Conservation (phyloP, 2,329 filamentous ascomycete genomes). For the Teratosphaeria nubilosa region DNA sequence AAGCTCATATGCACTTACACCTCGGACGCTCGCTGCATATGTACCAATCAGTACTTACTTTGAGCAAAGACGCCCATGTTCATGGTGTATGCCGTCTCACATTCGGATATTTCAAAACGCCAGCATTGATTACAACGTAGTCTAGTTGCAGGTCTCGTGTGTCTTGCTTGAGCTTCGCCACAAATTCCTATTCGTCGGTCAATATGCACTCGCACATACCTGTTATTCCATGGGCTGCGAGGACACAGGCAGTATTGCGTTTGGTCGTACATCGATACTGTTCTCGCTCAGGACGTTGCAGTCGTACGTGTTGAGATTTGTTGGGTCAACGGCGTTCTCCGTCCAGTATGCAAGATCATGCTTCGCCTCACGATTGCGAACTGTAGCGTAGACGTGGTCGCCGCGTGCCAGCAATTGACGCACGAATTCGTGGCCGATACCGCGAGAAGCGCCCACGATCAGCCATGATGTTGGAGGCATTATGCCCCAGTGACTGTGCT, state of each 20-base stretch:
- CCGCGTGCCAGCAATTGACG: conserved; percentile 38
- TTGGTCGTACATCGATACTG: conserved; percentile 37
- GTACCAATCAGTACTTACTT: conserved; percentile 1
- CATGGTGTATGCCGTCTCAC: conserved; percentile 26
- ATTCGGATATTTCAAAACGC: conserved; percentile 47
- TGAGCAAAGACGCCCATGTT: not conserved
- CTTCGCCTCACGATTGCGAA: conserved; percentile 31
- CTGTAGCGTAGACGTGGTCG: conserved; percentile 43
- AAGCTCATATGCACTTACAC: conserved; percentile 27
- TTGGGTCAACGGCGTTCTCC: not conserved
- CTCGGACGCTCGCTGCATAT: conserved; percentile 40
- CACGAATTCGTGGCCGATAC: conserved; percentile 44
- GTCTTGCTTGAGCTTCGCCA: conserved; percentile 3
- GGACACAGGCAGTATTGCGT: not conserved
- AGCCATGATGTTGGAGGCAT: conserved; percentile 29
- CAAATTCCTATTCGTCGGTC: not conserved
- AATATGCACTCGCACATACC: not conserved
- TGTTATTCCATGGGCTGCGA: conserved; percentile 17
- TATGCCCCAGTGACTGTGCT: not conserved
- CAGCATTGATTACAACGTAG: conserved; percentile 48
- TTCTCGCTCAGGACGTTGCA: conserved; percentile 45
- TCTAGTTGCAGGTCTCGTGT: conserved; percentile 39
- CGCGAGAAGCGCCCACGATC: conserved; percentile 37
- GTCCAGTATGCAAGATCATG: conserved; percentile 8
- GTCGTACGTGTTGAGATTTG: conserved; percentile 7